A percentile compares a stretch with the other conserved stretches of the same genome.
phyloP scores from a whole-genome alignment of 345 rosid genomes.

The Psidium guajava region DNA sequence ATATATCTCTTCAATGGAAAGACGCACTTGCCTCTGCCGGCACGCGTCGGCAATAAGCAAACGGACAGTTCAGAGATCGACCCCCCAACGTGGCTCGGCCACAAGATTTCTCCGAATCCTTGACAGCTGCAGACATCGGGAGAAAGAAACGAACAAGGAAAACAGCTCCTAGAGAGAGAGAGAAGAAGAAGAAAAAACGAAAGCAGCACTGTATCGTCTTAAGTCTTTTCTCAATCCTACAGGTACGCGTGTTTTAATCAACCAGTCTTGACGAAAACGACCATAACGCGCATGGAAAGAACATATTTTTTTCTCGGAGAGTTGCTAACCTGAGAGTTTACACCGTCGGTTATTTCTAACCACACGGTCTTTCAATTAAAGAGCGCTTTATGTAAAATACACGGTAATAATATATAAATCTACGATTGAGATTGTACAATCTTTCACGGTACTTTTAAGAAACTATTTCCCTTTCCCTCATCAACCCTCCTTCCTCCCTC shows the following conservation, averaged over 20 bases:
- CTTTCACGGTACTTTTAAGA: no score
- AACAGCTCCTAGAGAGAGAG: not conserved
- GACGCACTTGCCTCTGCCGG: not conserved
- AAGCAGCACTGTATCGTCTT: not conserved
- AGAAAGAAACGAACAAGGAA: not conserved
- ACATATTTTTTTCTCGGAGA: not conserved
- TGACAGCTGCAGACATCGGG: not conserved
- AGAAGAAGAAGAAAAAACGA: no score
- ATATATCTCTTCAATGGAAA: not conserved
- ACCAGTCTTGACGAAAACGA: not conserved
- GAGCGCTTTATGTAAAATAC: no score
- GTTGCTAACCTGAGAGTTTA: no score
- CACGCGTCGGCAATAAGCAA: no score
- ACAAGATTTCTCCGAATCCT: no score
- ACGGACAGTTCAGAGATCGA: no score
- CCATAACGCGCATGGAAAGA: not conserved
- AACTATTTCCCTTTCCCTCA: not conserved
- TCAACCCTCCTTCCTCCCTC: not conserved
- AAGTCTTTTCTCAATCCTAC: not conserved
- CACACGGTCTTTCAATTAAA: no score
- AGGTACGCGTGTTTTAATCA: not conserved
- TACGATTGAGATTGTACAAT: no score
- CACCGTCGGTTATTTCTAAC: no score
- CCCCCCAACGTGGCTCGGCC: no score
- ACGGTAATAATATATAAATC: fast-evolving